Evolutionary conservation across 441 rosid genomes (phyloP).

Genomic region (Metrosideros polymorpha): DNA sequence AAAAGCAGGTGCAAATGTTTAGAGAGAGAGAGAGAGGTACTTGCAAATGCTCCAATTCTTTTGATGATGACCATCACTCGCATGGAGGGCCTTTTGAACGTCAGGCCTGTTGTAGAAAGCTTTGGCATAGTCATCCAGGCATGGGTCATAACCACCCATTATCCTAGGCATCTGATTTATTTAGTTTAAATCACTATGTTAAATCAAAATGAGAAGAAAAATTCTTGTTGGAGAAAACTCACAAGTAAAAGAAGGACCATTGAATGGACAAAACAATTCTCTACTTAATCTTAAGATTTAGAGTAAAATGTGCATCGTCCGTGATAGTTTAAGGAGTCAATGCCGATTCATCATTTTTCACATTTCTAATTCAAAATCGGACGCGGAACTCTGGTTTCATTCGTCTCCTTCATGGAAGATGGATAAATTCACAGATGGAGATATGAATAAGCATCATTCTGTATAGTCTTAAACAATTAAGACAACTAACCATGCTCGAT

Average conservation of each 20-base stretch:
- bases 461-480: not conserved
- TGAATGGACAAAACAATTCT: not conserved
- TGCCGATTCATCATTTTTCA: not conserved
- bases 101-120: constrained; percentile 65
- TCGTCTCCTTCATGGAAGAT: not conserved
- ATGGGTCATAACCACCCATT: constrained; percentile 77
- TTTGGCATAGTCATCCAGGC: constrained; percentile 59
- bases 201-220: not conserved
- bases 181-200: not conserved
- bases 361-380: not conserved
- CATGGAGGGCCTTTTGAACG: constrained; percentile 82
- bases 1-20: not conserved
- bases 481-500: constrained; percentile 35
- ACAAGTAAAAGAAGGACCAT: not conserved
- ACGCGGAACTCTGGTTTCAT: not conserved
- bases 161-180: constrained; percentile 53
- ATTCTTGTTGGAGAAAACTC: not conserved
- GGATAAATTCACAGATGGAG: not conserved
- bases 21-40: constrained; percentile 17
- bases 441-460: not conserved
- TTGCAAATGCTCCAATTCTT: constrained; percentile 88
- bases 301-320: not conserved
- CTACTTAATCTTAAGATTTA: not conserved
- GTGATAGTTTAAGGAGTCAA: not conserved
- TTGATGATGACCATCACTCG: constrained; percentile 37